phyloP scores from a whole-genome alignment of 2,329 filamentous ascomycete genomes.

The Calonectria pteridis region DNA sequence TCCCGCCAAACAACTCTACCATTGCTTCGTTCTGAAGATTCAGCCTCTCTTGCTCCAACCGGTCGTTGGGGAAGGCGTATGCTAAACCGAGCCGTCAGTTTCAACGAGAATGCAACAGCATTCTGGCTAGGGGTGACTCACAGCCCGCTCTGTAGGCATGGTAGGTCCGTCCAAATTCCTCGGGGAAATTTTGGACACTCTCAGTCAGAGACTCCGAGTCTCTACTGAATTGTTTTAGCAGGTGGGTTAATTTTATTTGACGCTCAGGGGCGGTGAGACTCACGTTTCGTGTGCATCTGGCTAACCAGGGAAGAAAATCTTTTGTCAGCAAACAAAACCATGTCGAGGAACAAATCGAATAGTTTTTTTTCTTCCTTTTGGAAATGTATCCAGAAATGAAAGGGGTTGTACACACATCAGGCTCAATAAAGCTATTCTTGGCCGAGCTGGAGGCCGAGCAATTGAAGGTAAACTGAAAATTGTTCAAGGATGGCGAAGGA shows the following conservation, averaged over 20 bases:
- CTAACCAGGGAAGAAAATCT: conserved; percentile 25
- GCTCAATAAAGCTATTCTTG: conserved; percentile 48
- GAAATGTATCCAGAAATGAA: not conserved
- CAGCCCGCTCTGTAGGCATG: conserved; percentile 62
- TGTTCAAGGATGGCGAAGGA: conserved; percentile 35
- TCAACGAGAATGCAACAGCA: not conserved
- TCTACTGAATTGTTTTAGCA: conserved; percentile 25
- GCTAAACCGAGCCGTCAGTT: conserved; percentile 46
- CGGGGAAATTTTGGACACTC: conserved; percentile 56
- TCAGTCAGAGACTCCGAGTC: conserved; percentile 55
- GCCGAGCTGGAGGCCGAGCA: conserved; percentile 42
- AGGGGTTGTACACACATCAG: conserved; percentile 45
- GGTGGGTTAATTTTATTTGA: conserved; percentile 27
- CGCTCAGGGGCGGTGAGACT: conserved; percentile 22
- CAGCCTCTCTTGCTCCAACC: conserved; percentile 56
- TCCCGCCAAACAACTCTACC: conserved; percentile 53
- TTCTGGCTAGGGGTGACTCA: conserved; percentile 45
- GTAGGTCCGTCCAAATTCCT: conserved; percentile 60
- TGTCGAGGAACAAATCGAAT: not conserved
- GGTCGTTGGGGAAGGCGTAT: conserved; percentile 61
- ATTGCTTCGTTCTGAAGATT: conserved; percentile 55
- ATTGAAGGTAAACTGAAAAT: conserved; percentile 52
- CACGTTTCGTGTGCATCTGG: conserved; percentile 40
- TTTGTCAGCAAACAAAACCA: conserved; percentile 33
- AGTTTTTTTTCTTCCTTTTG: too few relatives aligned